Evolutionary conservation across 257 asterid genomes (phyloP), one percentile per base, ranked within the genome.

Genomic region (Nemophila menziesii): DNA sequence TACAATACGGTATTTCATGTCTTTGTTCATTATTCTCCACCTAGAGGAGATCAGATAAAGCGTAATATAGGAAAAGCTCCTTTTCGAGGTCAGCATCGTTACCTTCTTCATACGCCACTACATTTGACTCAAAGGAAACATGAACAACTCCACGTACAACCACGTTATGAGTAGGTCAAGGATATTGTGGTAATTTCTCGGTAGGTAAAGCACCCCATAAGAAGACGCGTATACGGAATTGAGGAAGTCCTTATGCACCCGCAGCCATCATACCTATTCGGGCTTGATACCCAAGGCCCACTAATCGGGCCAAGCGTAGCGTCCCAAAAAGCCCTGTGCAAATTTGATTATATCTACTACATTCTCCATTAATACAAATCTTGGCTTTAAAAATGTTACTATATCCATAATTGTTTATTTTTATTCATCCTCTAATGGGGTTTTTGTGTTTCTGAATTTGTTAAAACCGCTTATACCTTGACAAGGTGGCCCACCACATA

Each of bases 401-500:
- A 64, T 56, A 11, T 72, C 48, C 80, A 72, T 72, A 49, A 24
- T 22, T 72, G 80, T 29, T 27, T 44, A 27, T 72, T 72, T 58
- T 72, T 72, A n/a, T 20, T 55, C 45, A 44, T 64, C 80, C n/a
- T 48, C 8, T 51, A 72, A 46, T 2, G 80, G 80, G n/a, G 54
- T 58, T 15, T 11, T 16, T 47, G 33, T 20, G 33, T 66, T 37
- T 48, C 80, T 47, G 44, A 33, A 72, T 4, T 76, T 53, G 10
- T 72, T 72, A 62, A 64, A 68, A 1, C 80, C 80, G 33, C 80
- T 72, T 5, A 72, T 68, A n/a, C 80, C 80, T 58, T 72, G 80
- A 49, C 80, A 72, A 10, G 80, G 80, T 2, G 80, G 80, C 22
- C 80, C 80, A 1, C 80, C 80, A 15, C 80, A 72, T 47, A 72